phyloP scores from a whole-genome alignment of 2,329 filamentous ascomycete genomes.

The Colletotrichum salicis region DNA sequence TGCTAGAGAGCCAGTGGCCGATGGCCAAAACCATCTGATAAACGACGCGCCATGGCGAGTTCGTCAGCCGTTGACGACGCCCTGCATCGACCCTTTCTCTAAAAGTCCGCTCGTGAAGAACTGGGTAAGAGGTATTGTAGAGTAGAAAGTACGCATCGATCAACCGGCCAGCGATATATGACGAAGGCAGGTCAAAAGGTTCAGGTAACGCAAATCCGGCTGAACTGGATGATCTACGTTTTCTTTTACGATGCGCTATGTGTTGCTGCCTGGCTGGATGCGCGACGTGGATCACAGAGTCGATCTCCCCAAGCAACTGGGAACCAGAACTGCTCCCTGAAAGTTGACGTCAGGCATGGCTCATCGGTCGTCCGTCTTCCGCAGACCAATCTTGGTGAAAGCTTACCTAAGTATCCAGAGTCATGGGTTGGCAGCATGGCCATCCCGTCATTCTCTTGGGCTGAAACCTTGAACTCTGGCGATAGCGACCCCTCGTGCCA shows the following conservation, averaged over 20 bases:
- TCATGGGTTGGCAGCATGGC: conserved; percentile 38
- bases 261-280: neutral
- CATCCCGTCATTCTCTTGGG: conserved; percentile 41
- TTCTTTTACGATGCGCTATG: conserved; percentile 3
- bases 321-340: conserved; percentile 43
- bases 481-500: conserved; percentile 38
- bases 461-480: conserved; percentile 18
- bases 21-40: conserved; percentile 49
- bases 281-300: conserved; percentile 17
- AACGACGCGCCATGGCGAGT: conserved; percentile 38
- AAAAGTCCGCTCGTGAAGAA: conserved; percentile 59
- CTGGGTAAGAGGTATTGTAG: conserved; percentile 57
- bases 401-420: conserved; percentile 41
- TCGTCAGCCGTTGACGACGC: conserved; percentile 15
- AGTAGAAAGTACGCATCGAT: conserved; percentile 55
- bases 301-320: conserved; percentile 40
- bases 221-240: conserved; percentile 10
- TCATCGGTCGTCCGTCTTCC: neutral
- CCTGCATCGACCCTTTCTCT: conserved; percentile 44
- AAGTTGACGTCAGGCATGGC: neutral
- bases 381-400: neutral
- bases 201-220: neutral
- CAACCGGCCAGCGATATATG: conserved; percentile 38
- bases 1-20: conserved; percentile 48
- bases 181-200: conserved; percentile 21